Base-by-base conservation (phyloP, 805 yeast species). In the Candida orba region DNA sequence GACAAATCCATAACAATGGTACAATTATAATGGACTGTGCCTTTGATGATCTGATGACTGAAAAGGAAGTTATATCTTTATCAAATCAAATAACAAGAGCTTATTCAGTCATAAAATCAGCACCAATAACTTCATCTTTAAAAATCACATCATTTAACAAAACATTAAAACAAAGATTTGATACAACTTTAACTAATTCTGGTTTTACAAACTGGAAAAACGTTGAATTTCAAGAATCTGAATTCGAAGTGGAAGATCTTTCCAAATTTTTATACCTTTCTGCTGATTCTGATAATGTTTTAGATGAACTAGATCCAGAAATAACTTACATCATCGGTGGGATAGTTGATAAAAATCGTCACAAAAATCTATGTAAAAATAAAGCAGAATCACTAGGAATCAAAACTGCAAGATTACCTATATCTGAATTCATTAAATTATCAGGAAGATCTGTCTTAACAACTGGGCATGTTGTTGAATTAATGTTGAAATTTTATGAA, bases 301-400 rank as follows among this genome's bases (percentile, higher is more conserved):
- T 93, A 31, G 77, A 73, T 10, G 75, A 69, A 23, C 67, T 91
- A 42, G 79, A 81, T 48, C 76, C 79, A 6, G 85, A 82, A 3
- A 69, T 72, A 59, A 85, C 95, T 0, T 91, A 91, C 53, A 78
- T 91, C 36, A 79, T 91, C 40, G 99, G 99, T 9, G 99, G 98
- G 1, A 91, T 91, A 44, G 98, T 91, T 3, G 99, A 91, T 62
- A 91, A 91, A 62, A 95, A 95, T 47, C 75, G 98, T 53, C 82
- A 89, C 66, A 86, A 87, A 63, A 70, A 72, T 49, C 63, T 91
- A 30, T 91, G 99, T 61, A 71, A 77, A 39, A 73, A 84, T 50
- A 93, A 90, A 62, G 98, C 98, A 1, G 73, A 79, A 51, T 66
- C 71, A 45, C 64, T 85, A 52, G 88, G 90, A 0, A 69, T 91